Conservation (phyloP, 495 filamentous ascomycete genomes). For the Hypoxylon rickii region DNA sequence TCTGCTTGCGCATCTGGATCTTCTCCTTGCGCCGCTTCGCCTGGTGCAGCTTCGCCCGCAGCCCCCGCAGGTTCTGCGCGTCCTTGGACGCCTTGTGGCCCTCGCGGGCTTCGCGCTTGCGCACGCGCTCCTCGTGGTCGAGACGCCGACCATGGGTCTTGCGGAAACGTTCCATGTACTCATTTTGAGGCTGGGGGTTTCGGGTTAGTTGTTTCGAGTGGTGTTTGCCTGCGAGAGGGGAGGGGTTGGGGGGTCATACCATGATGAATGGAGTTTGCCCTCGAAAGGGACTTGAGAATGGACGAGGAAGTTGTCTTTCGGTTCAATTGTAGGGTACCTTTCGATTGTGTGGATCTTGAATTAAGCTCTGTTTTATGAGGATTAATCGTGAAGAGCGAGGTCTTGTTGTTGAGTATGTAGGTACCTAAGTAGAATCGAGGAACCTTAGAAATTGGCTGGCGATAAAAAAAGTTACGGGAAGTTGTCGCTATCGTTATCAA, state of each 20-base stretch:
- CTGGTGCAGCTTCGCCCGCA: constrained; percentile 92
- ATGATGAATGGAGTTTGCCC: constrained; percentile 33
- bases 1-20: constrained; percentile 98
- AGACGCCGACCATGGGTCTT: constrained; percentile 78
- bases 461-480: constrained; percentile 34
- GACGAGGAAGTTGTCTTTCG: background rate
- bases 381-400: too few species aligned
- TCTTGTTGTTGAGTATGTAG: background rate
- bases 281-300: constrained; percentile 36
- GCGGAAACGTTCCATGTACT: constrained; percentile 88
- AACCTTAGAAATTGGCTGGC: too few species aligned
- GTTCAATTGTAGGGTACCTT: too few species aligned
- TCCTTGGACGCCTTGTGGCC: constrained; percentile 81
- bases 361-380: too few species aligned
- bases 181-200: constrained; percentile 77
- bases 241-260: constrained; percentile 2
- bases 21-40: constrained; percentile 95
- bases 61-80: constrained; percentile 88
- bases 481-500: constrained; percentile 22
- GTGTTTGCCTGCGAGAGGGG: background rate
- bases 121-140: constrained; percentile 87
- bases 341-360: too few species aligned
- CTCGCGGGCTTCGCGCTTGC: constrained; percentile 88
- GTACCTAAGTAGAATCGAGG: background rate
- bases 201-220: constrained; percentile 1